These are phyloP conservation scores for Nannochloropsis salina DNA, from an alignment of 108 stramenopile species.

Conservation along the genomic window DNA sequence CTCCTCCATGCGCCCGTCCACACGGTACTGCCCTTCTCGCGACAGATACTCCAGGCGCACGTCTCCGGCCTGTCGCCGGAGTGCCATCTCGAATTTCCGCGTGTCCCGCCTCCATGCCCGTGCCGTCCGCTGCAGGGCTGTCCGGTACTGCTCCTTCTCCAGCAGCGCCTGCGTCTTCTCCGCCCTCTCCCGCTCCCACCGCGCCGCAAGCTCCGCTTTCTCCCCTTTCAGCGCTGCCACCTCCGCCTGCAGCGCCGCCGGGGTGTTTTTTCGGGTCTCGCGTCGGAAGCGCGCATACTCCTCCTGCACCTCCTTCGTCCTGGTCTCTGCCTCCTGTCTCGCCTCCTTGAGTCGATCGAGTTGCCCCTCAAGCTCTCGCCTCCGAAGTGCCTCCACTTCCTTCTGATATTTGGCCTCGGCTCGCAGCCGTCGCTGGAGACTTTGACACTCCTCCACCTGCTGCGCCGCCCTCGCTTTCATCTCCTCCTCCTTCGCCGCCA, in stretches of 20 bases:
- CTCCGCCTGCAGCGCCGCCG: neutral
- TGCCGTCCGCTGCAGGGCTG: neutral
- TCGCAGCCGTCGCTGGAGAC: neutral
- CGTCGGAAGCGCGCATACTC: neutral
- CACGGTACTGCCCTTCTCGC: neutral
- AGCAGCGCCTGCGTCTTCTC: neutral
- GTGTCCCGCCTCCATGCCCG: neutral
- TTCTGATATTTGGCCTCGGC: neutral
- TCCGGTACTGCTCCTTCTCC: neutral
- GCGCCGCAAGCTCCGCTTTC: neutral
- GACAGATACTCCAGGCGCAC: neutral
- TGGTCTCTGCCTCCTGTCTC: conserved; percentile 5
- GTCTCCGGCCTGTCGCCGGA: neutral
- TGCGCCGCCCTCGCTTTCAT: neutral
- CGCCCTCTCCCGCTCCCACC: neutral
- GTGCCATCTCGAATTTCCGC: neutral
- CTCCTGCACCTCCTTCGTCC: neutral
- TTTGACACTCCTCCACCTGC: conserved; percentile 14
- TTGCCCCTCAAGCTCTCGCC: neutral
- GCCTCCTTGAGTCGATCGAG: neutral
- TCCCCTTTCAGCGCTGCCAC: neutral
- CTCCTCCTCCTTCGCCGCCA: neutral
- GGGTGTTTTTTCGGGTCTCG: neutral
- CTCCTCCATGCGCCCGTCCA: neutral
- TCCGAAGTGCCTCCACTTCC: neutral